Evolutionary conservation across 2,329 filamentous ascomycete species (phyloP), one percentile per base, ranked within the genome.

Genomic region (Ophiosphaerella korrae): DNA sequence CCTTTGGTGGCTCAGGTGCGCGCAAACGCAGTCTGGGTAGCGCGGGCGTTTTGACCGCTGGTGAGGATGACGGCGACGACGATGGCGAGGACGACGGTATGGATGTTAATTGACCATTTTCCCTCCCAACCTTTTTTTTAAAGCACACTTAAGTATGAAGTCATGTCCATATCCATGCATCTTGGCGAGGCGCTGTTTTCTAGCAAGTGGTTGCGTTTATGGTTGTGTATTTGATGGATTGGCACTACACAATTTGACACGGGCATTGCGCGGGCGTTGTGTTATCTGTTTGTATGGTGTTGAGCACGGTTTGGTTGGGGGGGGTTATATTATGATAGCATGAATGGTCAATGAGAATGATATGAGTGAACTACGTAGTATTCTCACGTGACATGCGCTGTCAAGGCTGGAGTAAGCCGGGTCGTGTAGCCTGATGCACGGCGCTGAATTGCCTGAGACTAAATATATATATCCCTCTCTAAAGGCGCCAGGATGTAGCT

Each of bases 1-100:
- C 63, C 55, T 57, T 76, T 47, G 71, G 71, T 16, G 58, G 63
- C 5, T 29, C 6, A 11, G 70, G 68, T 33, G 74, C 72, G 3
- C 72, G 77, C 34, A 80, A 79, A 67, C 62, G 78, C 45, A 78
- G 77, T 40, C 55, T 74, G 2, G 68, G 71, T 16, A 71, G 65
- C 54, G 66, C 70, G 0, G 71, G 70, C 9, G 64, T 72, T 7
- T 61, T 77, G 9, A 65, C 73, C 5, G 73, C 66, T 6, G 77
- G 74, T 35, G 73, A 75, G 11, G 74, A 75, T 5, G 76, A 76
- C 6, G 74, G 69, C 5, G 75, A 75, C 16, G 74, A 75, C 5
- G 76, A 77, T 21, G 72, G 60, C 1, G 77, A 78, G 14, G 75
- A 72, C 16, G 76, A 75, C 34, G 73, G 72, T 3, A 75, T 75